Evolutionary conservation across 2,329 filamentous ascomycete genomes (phyloP).

Genomic region (Dactylellina haptotyla): DNA sequence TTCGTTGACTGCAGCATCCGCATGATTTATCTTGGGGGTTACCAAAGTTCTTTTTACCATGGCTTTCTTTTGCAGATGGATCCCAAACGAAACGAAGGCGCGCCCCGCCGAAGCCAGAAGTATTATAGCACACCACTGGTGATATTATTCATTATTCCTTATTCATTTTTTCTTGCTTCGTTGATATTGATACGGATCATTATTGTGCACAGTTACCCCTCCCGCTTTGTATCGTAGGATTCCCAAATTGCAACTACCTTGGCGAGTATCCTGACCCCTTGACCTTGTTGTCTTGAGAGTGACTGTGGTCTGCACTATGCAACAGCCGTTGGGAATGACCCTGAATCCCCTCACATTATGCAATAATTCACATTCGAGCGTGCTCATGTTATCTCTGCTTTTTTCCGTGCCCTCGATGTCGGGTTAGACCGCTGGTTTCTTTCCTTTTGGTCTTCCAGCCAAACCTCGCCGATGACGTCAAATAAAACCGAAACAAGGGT

Average conservation of each 20-base stretch:
- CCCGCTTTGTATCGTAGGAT: slow-evolving; percentile 32
- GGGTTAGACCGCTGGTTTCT: slow-evolving; percentile 31
- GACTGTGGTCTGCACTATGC: slow-evolving; percentile 14
- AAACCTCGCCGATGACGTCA: slow-evolving; percentile 52
- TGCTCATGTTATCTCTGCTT: slow-evolving; percentile 15
- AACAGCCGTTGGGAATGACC: too few species aligned
- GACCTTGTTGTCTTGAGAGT: slow-evolving; percentile 14
- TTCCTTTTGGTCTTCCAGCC: slow-evolving; percentile 1
- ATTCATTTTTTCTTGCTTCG: neutral
- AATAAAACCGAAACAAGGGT: slow-evolving; percentile 51
- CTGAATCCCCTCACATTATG: slow-evolving; percentile 18
- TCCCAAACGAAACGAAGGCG: slow-evolving; percentile 23
- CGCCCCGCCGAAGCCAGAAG: neutral
- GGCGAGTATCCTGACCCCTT: slow-evolving; percentile 9
- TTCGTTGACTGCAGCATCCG: slow-evolving; percentile 14
- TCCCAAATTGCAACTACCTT: slow-evolving; percentile 2
- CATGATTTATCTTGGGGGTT: slow-evolving; percentile 14
- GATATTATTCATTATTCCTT: neutral
- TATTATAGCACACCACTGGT: slow-evolving; percentile 16
- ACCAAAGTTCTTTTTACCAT: slow-evolving; percentile 23
- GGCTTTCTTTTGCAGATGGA: slow-evolving; percentile 19
- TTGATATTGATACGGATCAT: slow-evolving; percentile 15
- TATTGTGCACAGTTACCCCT: slow-evolving; percentile 6
- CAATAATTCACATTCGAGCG: slow-evolving; percentile 5
- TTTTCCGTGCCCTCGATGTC: slow-evolving; percentile 7